phyloP scores from a whole-genome alignment of 1,284 basidiomycete genomes.

The Irpex rosettiformis region DNA sequence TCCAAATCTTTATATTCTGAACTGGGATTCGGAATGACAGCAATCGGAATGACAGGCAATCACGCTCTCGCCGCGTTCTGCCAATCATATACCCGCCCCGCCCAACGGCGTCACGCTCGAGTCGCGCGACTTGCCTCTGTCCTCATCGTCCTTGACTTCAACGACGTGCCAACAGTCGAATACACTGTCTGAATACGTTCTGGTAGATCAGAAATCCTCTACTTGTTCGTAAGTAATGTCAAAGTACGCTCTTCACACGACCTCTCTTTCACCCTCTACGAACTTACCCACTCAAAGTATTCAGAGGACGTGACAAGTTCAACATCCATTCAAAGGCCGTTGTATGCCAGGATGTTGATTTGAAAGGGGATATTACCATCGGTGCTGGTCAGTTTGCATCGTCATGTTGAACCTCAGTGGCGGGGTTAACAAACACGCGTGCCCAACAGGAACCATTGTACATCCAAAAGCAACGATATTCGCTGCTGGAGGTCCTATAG shows the following conservation, averaged over 20 bases:
- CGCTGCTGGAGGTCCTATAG: constrained; percentile 82
- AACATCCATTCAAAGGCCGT: constrained; percentile 53
- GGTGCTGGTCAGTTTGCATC: constrained; percentile 54
- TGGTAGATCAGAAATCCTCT: too few species aligned
- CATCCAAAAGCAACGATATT: constrained; percentile 93
- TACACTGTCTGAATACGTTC: too few species aligned
- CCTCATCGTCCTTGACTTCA: too few species aligned
- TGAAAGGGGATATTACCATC: constrained; percentile 90
- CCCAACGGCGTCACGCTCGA: too few species aligned
- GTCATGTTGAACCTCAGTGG: neutral
- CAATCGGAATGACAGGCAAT: too few species aligned
- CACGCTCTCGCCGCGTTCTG: too few species aligned
- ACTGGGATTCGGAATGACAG: too few species aligned
- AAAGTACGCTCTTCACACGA: neutral
- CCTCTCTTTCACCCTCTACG: neutral
- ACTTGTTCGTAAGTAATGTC: too few species aligned
- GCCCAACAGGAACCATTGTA: constrained; percentile 69
- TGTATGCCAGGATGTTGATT: constrained; percentile 84
- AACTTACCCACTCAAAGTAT: constrained; percentile 1
- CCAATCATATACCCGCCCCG: too few species aligned
- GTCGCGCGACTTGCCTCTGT: too few species aligned
- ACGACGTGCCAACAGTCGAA: too few species aligned
- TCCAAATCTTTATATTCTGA: too few species aligned
- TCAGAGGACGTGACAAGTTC: constrained; percentile 30
- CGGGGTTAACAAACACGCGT: neutral